phyloP scores from a whole-genome alignment of 305 asterid species.

The Fraxinus greggii region DNA sequence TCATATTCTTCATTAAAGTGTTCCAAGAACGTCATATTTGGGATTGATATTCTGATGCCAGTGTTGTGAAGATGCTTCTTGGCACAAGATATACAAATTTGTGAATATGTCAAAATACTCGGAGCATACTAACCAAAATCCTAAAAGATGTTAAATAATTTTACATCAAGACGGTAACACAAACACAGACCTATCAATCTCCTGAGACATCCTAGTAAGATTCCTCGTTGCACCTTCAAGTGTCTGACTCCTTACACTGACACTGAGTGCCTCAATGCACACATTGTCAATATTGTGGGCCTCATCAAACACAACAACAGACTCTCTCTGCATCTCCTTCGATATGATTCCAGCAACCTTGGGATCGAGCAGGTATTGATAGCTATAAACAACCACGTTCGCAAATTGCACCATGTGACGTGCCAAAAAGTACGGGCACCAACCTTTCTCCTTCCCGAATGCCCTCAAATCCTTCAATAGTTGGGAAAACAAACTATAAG shows the following conservation, averaged over 20 bases:
- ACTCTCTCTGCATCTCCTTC: constrained; percentile 96
- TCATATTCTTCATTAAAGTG: neutral
- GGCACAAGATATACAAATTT: neutral
- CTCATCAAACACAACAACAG: constrained; percentile 97
- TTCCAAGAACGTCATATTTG: neutral
- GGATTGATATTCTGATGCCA: neutral
- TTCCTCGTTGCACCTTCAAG: constrained; percentile 97
- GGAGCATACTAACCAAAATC: constrained; percentile 15
- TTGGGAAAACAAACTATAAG: constrained; percentile 15
- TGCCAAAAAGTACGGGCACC: constrained; percentile 95
- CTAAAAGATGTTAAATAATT: neutral
- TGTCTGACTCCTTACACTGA: constrained; percentile 89
- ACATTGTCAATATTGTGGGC: constrained; percentile 98
- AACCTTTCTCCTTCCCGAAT: constrained; percentile 82
- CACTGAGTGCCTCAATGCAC: constrained; percentile 96
- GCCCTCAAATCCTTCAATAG: constrained; percentile 65
- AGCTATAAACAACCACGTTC: constrained; percentile 93
- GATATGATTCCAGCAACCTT: constrained; percentile 97
- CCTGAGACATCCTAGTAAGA: constrained; percentile 80
- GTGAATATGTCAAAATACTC: neutral
- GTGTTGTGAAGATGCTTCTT: neutral
- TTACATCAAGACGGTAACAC: neutral
- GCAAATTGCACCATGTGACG: constrained; percentile 98
- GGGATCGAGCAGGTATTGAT: constrained; percentile 96
- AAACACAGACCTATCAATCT: constrained; percentile 77